Evolutionary conservation across 306 rosid species (phyloP), one percentile per base, ranked within the genome.

Genomic region (Pyrus communis): DNA sequence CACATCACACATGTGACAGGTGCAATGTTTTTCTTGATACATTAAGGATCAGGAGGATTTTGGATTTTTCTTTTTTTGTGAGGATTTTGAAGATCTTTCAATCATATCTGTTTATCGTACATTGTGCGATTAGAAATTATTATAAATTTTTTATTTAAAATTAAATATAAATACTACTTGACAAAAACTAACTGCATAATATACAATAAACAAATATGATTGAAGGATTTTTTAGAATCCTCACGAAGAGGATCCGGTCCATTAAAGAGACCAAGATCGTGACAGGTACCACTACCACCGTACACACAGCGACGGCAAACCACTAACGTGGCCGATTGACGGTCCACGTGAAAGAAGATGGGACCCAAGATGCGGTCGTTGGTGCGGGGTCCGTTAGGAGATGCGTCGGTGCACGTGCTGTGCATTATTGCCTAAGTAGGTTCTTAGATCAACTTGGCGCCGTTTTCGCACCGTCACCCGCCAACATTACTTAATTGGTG

Each of bases 351-450:
- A 79, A 28, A 55, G 61, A 49, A 9, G 78, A 61, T 45, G 80
- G 80, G 69, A 1, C 23, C 54, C 60, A 63, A 58, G 11, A 2
- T 17, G 33, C 14, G 14, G 61, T 51, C 1, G 52, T 75, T 77
- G 69, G 1, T 17, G 75, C 45, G 81, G 85, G 67, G 40, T 11
- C 82, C 78, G 23, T 21, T 15, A 5, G 40, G n/a, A 71, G 55
- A 51, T 42, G 75, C 81, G 87, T 87, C 88, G 93, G 88, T 90
- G 91, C 88, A 78, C 81, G 82, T 79, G 82, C 63, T 17, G 4
- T n/a, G 59, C 83, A 78, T 69, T 63, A 31, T 59, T 15, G 7
- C 71, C 45, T 4, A 66, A 43, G 10, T 10, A 35, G 7, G 23
- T 15, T 49, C 35, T 9, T 35, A 27, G 15, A n/a, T 3, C 59